These are phyloP conservation scores for Paramecium bursaria DNA, from an alignment of 73 alveolate species.

Conservation along the genomic window DNA sequence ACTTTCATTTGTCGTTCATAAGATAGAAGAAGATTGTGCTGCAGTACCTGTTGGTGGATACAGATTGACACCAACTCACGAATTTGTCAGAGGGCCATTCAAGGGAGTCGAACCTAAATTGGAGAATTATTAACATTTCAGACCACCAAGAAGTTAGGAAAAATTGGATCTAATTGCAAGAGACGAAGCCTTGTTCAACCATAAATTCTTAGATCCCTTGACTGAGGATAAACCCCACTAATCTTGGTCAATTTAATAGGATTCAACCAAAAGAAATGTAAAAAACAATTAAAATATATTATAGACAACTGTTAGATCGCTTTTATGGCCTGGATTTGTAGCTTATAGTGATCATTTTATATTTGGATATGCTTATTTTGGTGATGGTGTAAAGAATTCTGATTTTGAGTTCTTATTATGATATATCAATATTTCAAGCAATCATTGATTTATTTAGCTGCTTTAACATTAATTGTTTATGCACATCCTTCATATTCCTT, in stretches of 20 bases:
- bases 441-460: conserved; percentile 39
- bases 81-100: conserved; percentile 84
- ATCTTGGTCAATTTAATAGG: conserved; percentile 84
- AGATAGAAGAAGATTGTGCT: conserved; percentile 88
- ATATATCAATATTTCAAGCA: conserved; percentile 51
- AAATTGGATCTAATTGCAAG: conserved; percentile 72
- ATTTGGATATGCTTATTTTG: conserved; percentile 63
- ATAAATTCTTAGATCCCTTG: conserved; percentile 82
- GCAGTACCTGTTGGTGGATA: conserved; percentile 93
- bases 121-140: conserved; percentile 83
- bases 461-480: conserved; percentile 27
- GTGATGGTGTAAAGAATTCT: conserved; percentile 52
- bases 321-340: conserved; percentile 92
- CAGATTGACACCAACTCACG: conserved; percentile 89
- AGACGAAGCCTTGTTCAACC: conserved; percentile 79
- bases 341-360: no score
- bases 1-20: conserved; percentile 82
- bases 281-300: no score
- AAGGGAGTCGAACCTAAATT: conserved; percentile 71
- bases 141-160: conserved; percentile 78
- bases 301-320: conserved; percentile 76
- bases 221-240: conserved; percentile 81
- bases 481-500: conserved; percentile 39
- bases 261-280: conserved; percentile 71
- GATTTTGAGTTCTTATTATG: conserved; percentile 60